Conservation (phyloP, 2,329 filamentous ascomycete species). For the Plenodomus biglobosus region DNA sequence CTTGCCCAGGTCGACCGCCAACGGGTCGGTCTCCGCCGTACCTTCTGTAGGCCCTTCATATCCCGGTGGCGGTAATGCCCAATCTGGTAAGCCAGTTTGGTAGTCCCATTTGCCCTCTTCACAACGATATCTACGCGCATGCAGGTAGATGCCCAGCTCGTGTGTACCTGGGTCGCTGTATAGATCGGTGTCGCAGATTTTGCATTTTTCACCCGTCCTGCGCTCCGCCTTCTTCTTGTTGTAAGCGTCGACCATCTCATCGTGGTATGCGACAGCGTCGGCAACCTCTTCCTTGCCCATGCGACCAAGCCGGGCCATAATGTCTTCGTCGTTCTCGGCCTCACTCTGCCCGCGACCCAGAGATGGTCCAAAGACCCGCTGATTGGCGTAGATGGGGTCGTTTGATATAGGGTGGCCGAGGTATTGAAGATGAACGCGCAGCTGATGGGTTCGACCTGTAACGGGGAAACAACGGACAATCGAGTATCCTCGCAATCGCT, state of each 20-base stretch:
- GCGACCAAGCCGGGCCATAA: slow-evolving; percentile 78
- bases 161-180: slow-evolving; percentile 91
- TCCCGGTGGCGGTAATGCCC: slow-evolving; percentile 80
- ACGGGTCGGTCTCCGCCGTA: slow-evolving; percentile 51
- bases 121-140: slow-evolving; percentile 88
- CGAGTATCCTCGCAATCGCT: slow-evolving; percentile 73
- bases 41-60: slow-evolving; percentile 70
- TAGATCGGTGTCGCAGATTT: slow-evolving; percentile 79
- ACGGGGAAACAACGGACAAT: slow-evolving; percentile 92
- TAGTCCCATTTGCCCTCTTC: slow-evolving; percentile 83
- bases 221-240: slow-evolving; percentile 90
- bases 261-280: slow-evolving; percentile 87
- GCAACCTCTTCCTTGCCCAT: slow-evolving; percentile 96
- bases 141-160: slow-evolving; percentile 90
- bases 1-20: slow-evolving; percentile 49
- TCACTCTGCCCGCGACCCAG: slow-evolving; percentile 70
- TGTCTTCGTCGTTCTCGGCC: slow-evolving; percentile 79
- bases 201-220: slow-evolving; percentile 82
- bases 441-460: slow-evolving; percentile 91
- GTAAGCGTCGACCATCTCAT: slow-evolving; percentile 89
- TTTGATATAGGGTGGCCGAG: slow-evolving; percentile 94
- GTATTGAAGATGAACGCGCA: slow-evolving; percentile 92
- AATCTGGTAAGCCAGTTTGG: slow-evolving; percentile 77
- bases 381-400: slow-evolving; percentile 96
- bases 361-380: slow-evolving; percentile 81